A percentile compares a stretch with the other conserved stretches of the same genome.
Evolutionary conservation across 495 filamentous ascomycete species (phyloP).

Genomic region (Trichoderma virens): DNA sequence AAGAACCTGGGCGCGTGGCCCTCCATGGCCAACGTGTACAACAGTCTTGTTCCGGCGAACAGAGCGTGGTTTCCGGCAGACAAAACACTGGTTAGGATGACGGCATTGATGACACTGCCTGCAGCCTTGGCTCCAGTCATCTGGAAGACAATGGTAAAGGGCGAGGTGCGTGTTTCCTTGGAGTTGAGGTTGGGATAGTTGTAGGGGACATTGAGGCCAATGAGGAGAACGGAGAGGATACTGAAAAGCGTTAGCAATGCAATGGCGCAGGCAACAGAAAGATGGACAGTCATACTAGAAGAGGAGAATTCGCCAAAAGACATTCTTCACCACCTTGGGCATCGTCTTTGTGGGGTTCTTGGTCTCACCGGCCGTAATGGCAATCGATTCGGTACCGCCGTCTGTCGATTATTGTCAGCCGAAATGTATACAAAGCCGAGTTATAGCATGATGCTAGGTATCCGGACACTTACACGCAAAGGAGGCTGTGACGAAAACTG

Average conservation of each 20-base stretch:
- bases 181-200: constrained; percentile 37
- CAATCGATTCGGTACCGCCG: constrained; percentile 43
- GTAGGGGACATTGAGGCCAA: constrained; percentile 52
- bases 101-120: constrained; percentile 53
- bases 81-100: constrained; percentile 44
- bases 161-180: constrained; percentile 45
- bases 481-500: constrained; percentile 22
- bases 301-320: constrained; percentile 48
- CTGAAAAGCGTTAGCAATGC: neutral
- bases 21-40: constrained; percentile 24
- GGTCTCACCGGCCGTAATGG: constrained; percentile 54
- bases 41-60: constrained; percentile 45
- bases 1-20: constrained; percentile 20
- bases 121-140: constrained; percentile 50
- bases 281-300: constrained; percentile 35
- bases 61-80: constrained; percentile 41
- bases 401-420: neutral
- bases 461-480: constrained; percentile 16
- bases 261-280: too few relatives aligned
- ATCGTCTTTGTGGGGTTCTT: constrained; percentile 44
- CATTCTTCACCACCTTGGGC: constrained; percentile 30
- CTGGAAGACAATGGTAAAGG: constrained; percentile 54
- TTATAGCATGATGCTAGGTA: neutral
- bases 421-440: neutral
- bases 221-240: constrained; percentile 50